Evolutionary conservation across 2,329 filamentous ascomycete species (phyloP).

Genomic region (Neonectria neomacrospora): DNA sequence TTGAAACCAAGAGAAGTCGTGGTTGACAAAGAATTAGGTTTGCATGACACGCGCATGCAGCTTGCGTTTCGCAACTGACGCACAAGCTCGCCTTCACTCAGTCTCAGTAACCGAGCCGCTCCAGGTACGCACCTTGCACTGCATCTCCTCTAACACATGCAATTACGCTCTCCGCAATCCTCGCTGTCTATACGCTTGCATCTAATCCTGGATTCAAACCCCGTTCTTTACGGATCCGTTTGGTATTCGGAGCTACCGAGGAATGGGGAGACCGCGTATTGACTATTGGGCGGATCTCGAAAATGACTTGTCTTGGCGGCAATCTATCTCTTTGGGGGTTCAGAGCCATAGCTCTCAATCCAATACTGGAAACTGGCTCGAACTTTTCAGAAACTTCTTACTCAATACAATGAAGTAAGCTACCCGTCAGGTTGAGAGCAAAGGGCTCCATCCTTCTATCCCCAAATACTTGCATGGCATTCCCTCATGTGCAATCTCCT

Average conservation of each 20-base stretch:
- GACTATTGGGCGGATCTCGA: not conserved
- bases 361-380: not conserved
- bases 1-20: not conserved
- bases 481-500: not conserved
- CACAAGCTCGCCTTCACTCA: not conserved
- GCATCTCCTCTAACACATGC: not conserved
- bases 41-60: conserved; percentile 14
- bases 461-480: not conserved
- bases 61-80: conserved; percentile 29
- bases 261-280: not conserved
- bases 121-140: too few relatives aligned
- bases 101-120: not conserved
- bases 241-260: not conserved
- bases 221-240: not conserved
- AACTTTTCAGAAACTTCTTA: not conserved
- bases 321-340: not conserved
- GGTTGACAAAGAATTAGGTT: not conserved
- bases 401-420: not conserved
- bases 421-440: not conserved
- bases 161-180: not conserved
- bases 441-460: not conserved
- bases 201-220: not conserved
- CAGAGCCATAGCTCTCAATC: not conserved
- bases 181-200: not conserved
- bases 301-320: not conserved